phyloP scores from a whole-genome alignment of 129 eudicot genomes.

The Oenanthe sinensis region DNA sequence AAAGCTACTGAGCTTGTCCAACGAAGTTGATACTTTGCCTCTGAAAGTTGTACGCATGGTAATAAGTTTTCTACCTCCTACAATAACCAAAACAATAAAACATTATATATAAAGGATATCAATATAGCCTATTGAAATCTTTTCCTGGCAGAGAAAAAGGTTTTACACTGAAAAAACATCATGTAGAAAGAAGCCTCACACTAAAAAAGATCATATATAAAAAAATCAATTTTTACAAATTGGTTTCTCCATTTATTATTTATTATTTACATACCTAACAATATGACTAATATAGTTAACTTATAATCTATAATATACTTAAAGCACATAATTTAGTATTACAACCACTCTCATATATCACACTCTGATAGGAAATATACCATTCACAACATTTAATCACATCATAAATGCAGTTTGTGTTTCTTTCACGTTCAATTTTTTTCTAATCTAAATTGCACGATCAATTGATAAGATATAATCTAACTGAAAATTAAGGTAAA shows the following conservation, averaged over 20 bases:
- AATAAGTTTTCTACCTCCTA: slow-evolving; percentile 68
- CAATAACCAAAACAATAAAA: slow-evolving; percentile 14
- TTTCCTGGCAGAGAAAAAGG: neutral
- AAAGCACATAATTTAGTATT: neutral
- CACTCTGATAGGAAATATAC: neutral
- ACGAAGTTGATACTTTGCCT: slow-evolving; percentile 67
- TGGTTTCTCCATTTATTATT: too few relatives aligned
- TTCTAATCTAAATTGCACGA: neutral
- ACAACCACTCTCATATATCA: neutral
- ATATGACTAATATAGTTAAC: too few relatives aligned
- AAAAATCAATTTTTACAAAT: too few relatives aligned
- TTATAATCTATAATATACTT: too few relatives aligned
- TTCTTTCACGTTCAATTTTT: neutral
- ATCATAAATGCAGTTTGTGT: neutral
- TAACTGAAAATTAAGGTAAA: neutral
- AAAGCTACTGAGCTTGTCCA: slow-evolving; percentile 62
- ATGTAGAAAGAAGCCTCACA: too few relatives aligned
- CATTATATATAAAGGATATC: neutral
- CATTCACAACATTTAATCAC: neutral
- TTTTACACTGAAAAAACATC: too few relatives aligned
- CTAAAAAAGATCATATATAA: neutral
- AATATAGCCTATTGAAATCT: neutral
- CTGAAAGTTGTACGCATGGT: slow-evolving; percentile 58
- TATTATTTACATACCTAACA: too few relatives aligned
- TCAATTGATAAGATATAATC: neutral